These are phyloP conservation scores for Sporothrix euskadiensis DNA, from an alignment of 2,329 filamentous ascomycete genomes.

Conservation along the genomic window DNA sequence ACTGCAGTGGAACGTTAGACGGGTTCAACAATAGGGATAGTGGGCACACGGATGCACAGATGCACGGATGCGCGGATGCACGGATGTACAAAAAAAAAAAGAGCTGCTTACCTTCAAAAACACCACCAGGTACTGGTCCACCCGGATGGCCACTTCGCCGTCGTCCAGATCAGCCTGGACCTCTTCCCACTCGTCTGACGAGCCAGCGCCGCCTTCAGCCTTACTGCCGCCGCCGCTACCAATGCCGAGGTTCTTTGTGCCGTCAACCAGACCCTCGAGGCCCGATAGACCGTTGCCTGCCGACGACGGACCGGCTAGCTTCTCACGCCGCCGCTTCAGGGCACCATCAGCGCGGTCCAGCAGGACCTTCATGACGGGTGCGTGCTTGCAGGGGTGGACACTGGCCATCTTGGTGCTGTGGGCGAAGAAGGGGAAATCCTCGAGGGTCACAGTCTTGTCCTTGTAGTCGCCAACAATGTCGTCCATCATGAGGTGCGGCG, in stretches of 20 bases:
- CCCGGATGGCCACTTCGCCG: conserved; percentile 73
- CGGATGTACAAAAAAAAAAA: neutral
- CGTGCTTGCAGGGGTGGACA: conserved; percentile 96
- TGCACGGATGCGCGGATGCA: neutral
- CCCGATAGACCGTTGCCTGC: conserved; percentile 47
- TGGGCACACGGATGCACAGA: neutral
- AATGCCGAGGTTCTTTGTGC: conserved; percentile 20
- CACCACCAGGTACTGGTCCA: conserved; percentile 86
- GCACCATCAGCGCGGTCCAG: conserved; percentile 94
- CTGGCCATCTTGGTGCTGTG: conserved; percentile 93
- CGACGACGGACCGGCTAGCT: conserved; percentile 61
- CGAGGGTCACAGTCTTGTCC: conserved; percentile 90
- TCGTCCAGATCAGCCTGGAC: conserved; percentile 65
- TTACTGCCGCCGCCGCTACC: conserved; percentile 1
- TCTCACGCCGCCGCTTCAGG: conserved; percentile 82
- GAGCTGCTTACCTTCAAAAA: conserved; percentile 72
- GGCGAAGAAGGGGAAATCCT: conserved; percentile 94
- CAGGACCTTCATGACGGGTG: conserved; percentile 95
- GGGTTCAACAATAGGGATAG: neutral
- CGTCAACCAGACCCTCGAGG: conserved; percentile 30
- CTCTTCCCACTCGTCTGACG: conserved; percentile 66
- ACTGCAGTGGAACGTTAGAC: conserved; percentile 13
- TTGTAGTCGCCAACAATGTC: conserved; percentile 46
- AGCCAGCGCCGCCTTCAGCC: conserved; percentile 47
- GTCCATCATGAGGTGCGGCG: conserved; percentile 44